A percentile compares a stretch with the other conserved stretches of the same genome.
phyloP scores from a whole-genome alignment of 2,329 filamentous ascomycete species.

The Claviceps paspali region DNA sequence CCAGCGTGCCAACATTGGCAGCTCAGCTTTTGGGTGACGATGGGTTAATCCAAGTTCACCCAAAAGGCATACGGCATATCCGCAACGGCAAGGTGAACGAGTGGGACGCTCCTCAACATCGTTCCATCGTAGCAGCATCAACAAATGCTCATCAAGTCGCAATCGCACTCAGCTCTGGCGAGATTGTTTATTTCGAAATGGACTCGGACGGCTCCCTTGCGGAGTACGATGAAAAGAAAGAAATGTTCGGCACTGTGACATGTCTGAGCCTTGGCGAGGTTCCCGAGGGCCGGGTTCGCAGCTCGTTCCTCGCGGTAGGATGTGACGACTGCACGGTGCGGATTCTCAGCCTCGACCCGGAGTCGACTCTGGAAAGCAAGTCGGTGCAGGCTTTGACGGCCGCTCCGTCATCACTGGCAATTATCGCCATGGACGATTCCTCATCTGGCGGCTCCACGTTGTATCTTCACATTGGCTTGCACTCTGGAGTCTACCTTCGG shows the following conservation, averaged over 20 bases:
- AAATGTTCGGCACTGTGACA: slow-evolving; percentile 91
- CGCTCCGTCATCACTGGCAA: slow-evolving; percentile 72
- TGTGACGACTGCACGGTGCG: slow-evolving; percentile 95
- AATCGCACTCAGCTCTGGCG: slow-evolving; percentile 84
- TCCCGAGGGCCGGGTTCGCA: slow-evolving; percentile 75
- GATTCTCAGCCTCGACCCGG: slow-evolving; percentile 77
- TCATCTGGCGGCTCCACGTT: slow-evolving; percentile 76
- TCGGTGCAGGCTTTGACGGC: slow-evolving; percentile 89
- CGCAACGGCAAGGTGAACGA: slow-evolving; percentile 68
- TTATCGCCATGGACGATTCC: slow-evolving; percentile 93
- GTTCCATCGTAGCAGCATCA: slow-evolving; percentile 86
- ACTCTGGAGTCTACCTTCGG: slow-evolving; percentile 89
- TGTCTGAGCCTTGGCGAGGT: slow-evolving; percentile 89
- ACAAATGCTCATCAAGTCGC: slow-evolving; percentile 90
- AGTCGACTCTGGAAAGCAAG: slow-evolving; percentile 81
- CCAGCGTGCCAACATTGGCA: slow-evolving; percentile 74
- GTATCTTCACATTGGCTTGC: slow-evolving; percentile 89
- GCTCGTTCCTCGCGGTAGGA: slow-evolving; percentile 86
- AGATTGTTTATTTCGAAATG: slow-evolving; percentile 98
- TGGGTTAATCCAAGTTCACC: slow-evolving; percentile 84
- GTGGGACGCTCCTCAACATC: slow-evolving; percentile 85
- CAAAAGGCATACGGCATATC: slow-evolving; percentile 90
- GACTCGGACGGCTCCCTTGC: slow-evolving; percentile 79
- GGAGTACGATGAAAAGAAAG: slow-evolving; percentile 88
- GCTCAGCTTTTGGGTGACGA: slow-evolving; percentile 91